Base-by-base conservation (phyloP, 106 monocot species). In the Acorus calamus region DNA sequence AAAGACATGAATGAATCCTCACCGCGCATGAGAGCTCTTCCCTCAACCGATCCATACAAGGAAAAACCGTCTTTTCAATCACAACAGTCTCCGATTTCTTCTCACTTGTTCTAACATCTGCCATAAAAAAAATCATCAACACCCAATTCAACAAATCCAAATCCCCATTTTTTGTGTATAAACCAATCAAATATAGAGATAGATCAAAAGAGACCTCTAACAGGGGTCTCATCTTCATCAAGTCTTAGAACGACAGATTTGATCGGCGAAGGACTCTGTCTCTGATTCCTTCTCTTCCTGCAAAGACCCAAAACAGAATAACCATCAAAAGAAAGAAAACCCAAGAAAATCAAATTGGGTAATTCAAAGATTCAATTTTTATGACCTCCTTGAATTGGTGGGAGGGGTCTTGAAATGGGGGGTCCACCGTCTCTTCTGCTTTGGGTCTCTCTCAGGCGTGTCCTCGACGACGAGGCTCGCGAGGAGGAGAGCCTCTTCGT, bases 11-110 rank as follows among this genome's bases (percentile, higher is more conserved):
- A 57, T 5, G 14, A 52, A 45, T 60, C 12, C 86, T 89, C 61
- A 96, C 94, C 12, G 89, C 94, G 66, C 94, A 96, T 47, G 84
- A 90, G 14, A 96, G 84, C 78, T 96, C 94, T 45, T 96, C 94
- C 57, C 84, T 64, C 67, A 94, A 66, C 46, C 70, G 64, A 67
- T 87, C 90, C 79, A 94, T 82, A 71, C 84, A 87, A 1, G 82
- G 79, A 46, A 80, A 6, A 5, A 58, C 75, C 55, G 75, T 71
- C 14, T 49, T 69, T 51, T 84, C 74, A 50, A 28, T 28, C 28
- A 28, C 28, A 28, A 28, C 28, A 13, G 6, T 59, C 55, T 69
- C 50, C 4, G 6, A 57, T 59, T 70, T 52, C 63, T 69, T 64
- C 58, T 75, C 70, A 48, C 74, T 48, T 6, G 49, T 56, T 43